Base-by-base conservation (phyloP, 1,284 basidiomycete genomes). In the Heterobasidion irregulare region DNA sequence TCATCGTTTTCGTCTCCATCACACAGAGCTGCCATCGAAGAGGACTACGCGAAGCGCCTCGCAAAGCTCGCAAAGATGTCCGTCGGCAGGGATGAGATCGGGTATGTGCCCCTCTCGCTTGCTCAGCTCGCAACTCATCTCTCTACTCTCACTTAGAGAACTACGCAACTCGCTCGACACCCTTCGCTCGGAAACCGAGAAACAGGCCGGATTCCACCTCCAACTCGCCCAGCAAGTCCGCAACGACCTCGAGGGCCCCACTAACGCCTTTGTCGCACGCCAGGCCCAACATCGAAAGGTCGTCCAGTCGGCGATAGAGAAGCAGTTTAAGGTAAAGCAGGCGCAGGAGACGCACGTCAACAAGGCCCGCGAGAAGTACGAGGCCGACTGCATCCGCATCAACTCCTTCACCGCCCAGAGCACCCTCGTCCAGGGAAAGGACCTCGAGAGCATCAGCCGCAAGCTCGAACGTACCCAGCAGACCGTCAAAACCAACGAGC, bases 341-440 rank as follows among this genome's bases (percentile, higher is more conserved):
- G 79, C 83, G 7, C 91, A 94, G 63, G 92, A 95, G 64, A 76
- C 78, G 18, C 86, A 94, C 62, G 92, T 94, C 36, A 76, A 78
- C 61, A 94, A 93, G 70, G 92, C 96, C 1, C 84, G 92, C 59
- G 93, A 97, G 68, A 92, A 94, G 67, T 99, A 98, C 73, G 94
- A 98, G 70, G 78, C 81, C 54, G 94, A 98, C 66, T 98, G 95
- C 70, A 79, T 97, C 59, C 85, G 89, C 59, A 95, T 98, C 78
- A 98, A 98, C 69, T 89, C 92, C 8, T 95, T 91, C 69, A 96
- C 94, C 3, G 96, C 96, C 1, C 94, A 98, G 71, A 84, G 88
- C 53, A 90, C 91, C 6, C 80, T 99, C 9, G 87, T 94, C 18
- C 96, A 99, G 70, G 97, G 96, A 38, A 87, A 86, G 61, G 96